phyloP scores from a whole-genome alignment of 1,139 yeast genomes.

The Saccharomyces hybrid region DNA sequence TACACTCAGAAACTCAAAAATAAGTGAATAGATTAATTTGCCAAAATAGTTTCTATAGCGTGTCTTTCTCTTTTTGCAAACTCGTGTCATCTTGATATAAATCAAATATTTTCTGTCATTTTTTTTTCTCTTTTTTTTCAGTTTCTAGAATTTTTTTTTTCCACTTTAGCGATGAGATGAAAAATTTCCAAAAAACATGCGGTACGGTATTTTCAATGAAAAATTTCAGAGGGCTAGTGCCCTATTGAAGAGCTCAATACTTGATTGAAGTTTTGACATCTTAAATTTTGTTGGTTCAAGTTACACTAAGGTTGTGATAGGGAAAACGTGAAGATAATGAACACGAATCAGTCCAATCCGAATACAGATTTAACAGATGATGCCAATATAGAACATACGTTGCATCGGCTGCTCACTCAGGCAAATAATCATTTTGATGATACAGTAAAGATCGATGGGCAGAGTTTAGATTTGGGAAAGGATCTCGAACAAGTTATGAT shows the following conservation, averaged over 20 bases:
- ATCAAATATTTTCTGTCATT: not conserved
- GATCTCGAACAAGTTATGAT: conserved; percentile 16
- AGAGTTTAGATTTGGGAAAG: conserved; percentile 12
- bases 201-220: not conserved
- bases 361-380: conserved; percentile 5
- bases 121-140: not conserved
- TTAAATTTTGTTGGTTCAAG: not conserved
- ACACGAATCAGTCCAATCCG: not conserved
- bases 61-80: not conserved
- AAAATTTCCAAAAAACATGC: not conserved
- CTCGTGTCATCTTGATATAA: not conserved
- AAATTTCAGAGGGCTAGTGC: not conserved
- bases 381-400: conserved; percentile 16
- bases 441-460: not conserved
- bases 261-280: not conserved
- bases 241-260: not conserved
- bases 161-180: not conserved
- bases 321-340: not conserved
- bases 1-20: not conserved
- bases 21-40: not conserved
- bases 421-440: conserved; percentile 9
- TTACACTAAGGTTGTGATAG: not conserved
- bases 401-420: conserved; percentile 18
- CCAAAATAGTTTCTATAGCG: not conserved
- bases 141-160: not conserved